Percentiles rank a stretch among this genome's conserved stretches.
phyloP scores from a whole-genome alignment of 2,329 filamentous ascomycete genomes.

The Colletotrichum cuscutae region DNA sequence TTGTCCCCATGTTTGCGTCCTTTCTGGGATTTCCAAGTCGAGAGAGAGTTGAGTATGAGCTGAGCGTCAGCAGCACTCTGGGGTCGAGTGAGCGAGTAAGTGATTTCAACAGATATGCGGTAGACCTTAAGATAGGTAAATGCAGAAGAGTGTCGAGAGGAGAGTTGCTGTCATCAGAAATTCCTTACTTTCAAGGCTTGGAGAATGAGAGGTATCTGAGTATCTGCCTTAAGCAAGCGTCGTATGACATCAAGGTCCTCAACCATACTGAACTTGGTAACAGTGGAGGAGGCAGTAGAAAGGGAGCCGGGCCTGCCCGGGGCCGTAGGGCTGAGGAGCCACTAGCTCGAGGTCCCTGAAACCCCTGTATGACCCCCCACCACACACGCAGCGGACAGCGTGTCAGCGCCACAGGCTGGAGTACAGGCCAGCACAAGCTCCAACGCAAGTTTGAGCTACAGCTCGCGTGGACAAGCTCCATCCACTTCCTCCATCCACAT shows the following conservation, averaged over 20 bases:
- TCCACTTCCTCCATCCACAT: constrained; percentile 25
- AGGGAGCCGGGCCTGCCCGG: not conserved
- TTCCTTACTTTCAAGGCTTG: not conserved
- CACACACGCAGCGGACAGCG: constrained; percentile 12
- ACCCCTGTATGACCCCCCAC: constrained; percentile 25
- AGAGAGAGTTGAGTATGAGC: too few species aligned
- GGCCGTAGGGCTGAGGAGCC: constrained; percentile 26
- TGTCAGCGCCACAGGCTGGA: constrained; percentile 14
- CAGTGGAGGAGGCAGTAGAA: not conserved
- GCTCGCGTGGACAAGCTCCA: not conserved
- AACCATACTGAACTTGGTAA: not conserved
- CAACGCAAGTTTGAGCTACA: constrained; percentile 7
- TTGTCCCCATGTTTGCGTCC: not conserved
- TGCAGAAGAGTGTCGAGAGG: not conserved
- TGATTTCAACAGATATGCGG: too few species aligned
- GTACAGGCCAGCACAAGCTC: constrained; percentile 15
- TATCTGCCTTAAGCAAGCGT: not conserved
- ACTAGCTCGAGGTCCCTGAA: constrained; percentile 14
- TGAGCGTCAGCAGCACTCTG: not conserved
- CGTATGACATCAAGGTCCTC: not conserved
- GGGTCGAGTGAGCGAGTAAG: not conserved
- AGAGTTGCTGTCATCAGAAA: not conserved
- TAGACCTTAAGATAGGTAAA: not conserved
- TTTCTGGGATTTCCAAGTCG: not conserved
- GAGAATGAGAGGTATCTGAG: not conserved